Evolutionary conservation across 345 rosid species (phyloP).

Genomic region (Litchi chinensis): DNA sequence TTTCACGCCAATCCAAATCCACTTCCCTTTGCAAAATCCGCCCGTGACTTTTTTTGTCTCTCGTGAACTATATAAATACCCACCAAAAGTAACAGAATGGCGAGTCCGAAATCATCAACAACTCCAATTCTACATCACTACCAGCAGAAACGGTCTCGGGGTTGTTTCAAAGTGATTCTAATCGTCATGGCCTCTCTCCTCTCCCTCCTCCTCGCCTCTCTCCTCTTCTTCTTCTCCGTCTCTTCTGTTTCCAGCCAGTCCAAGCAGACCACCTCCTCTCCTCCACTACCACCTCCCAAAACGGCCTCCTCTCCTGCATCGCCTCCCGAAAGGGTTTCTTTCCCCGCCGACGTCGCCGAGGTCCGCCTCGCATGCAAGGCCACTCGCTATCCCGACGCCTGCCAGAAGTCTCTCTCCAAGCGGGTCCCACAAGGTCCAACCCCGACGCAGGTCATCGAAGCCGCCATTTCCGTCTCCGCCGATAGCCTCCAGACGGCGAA

Average conservation of each 20-base stretch:
- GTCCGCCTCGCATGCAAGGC: conserved; percentile 64
- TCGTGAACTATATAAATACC: too few species aligned
- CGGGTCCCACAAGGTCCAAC: conserved; percentile 46
- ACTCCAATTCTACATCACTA: neutral
- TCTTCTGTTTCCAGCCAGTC: conserved; percentile 38
- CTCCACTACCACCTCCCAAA: neutral
- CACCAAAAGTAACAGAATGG: neutral
- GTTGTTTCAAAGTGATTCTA: neutral
- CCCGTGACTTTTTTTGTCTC: too few species aligned
- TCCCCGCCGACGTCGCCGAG: conserved; percentile 25
- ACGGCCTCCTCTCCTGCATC: conserved; percentile 5
- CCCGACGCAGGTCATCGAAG: conserved; percentile 57
- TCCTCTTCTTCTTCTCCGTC: conserved; percentile 27
- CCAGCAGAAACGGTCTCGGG: neutral
- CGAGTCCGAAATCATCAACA: neutral
- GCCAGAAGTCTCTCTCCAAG: conserved; percentile 43
- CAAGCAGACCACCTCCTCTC: neutral
- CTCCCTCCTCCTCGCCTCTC: neutral
- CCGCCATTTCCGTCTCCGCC: conserved; percentile 63
- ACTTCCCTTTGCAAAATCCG: too few species aligned
- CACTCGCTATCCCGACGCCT: conserved; percentile 57
- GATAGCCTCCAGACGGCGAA: conserved; percentile 55
- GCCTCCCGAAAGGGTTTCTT: conserved; percentile 6
- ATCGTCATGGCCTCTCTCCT: neutral
- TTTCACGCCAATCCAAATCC: too few species aligned